A percentile compares a stretch with the other conserved stretches of the same genome.
Evolutionary conservation across 495 filamentous ascomycete genomes (phyloP).

Genomic region (Neurospora sp.): DNA sequence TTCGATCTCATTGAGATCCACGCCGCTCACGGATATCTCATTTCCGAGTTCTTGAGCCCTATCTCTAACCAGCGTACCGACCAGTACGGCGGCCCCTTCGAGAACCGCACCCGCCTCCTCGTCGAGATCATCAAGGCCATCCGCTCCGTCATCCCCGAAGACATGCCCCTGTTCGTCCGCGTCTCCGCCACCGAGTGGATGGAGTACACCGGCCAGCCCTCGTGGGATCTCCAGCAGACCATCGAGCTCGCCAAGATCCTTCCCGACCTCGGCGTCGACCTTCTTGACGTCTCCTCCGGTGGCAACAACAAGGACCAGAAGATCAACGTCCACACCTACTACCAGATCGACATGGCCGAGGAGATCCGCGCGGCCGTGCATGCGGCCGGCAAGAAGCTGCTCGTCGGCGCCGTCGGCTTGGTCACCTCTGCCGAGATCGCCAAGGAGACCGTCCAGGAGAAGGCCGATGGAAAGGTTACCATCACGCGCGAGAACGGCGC

Average conservation of each 20-base stretch:
- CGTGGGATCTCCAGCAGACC: slow-evolving; percentile 57
- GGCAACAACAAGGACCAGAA: slow-evolving; percentile 54
- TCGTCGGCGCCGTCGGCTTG: slow-evolving; percentile 64
- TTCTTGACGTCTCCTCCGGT: slow-evolving; percentile 64
- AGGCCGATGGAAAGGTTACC: slow-evolving; percentile 17
- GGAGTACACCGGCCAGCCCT: slow-evolving; percentile 40
- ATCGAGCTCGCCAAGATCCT: slow-evolving; percentile 53
- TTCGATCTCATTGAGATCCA: slow-evolving; percentile 61
- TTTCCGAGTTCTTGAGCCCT: slow-evolving; percentile 54
- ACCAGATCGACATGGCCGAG: slow-evolving; percentile 55
- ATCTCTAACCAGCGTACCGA: slow-evolving; percentile 49
- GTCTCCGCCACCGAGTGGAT: slow-evolving; percentile 69
- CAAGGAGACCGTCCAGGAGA: slow-evolving; percentile 20
- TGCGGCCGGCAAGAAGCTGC: slow-evolving; percentile 42
- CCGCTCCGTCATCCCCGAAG: slow-evolving; percentile 43
- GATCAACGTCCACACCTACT: slow-evolving; percentile 44
- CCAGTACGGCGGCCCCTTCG: slow-evolving; percentile 46
- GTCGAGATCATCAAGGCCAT: slow-evolving; percentile 37
- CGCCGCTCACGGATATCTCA: slow-evolving; percentile 54
- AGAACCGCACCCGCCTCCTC: slow-evolving; percentile 43
- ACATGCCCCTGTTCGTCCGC: slow-evolving; percentile 57
- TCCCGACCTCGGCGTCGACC: slow-evolving; percentile 56
- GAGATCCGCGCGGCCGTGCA: slow-evolving; percentile 47
- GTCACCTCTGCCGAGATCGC: slow-evolving; percentile 56
- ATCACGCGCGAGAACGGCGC: slow-evolving; percentile 35